Base-by-base conservation (phyloP, 2,329 filamentous ascomycete species). In the Aureobasidium musti region DNA sequence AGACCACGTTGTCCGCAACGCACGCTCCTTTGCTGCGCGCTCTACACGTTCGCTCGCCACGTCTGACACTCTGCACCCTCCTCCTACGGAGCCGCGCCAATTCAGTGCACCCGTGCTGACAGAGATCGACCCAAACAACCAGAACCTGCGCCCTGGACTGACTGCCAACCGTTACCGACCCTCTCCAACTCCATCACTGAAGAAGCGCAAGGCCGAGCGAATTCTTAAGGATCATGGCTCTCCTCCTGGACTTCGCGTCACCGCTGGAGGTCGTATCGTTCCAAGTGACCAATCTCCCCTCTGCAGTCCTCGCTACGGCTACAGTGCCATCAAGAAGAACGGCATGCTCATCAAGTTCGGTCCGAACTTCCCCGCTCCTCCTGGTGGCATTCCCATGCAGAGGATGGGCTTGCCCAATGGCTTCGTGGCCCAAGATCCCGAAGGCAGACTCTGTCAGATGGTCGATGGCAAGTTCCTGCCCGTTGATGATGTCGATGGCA, bases 211-310 rank as follows among this genome's bases (percentile, higher is more conserved):
- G 69, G 80, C 79, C 14, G 81, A 83, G 70, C 77, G 76, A 49
- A 78, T 83, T 49, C 78, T 83, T 72, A 82, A 82, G 69, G 79
- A 81, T 68, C 82, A 83, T 74, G 81, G 81, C 64, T 83, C 81
- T 43, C 82, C 82, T 41, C 80, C 79, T 26, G 80, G 81, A 67
- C 74, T 83, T 65, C 79, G 82, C 66, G 82, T 83, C 50, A 83
- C 82, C 57, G 82, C 82, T 68, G 82, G 82, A 45, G 82, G 82
- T n/a, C 79, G 81, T 21, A 79, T 83, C 68, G 81, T 83, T n/a
- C 81, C 81, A 17, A 81, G 77, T 61, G 81, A 78, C 63, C 74
- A 77, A 67, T 78, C 77, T 30, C 76, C 76, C 41, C 71, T 78
- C 17, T 77, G 75, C 54, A 74, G 76, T 63, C 77, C 76, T 35